phyloP scores from a whole-genome alignment of 139 green algal species.

The Chlorella vulgaris region DNA sequence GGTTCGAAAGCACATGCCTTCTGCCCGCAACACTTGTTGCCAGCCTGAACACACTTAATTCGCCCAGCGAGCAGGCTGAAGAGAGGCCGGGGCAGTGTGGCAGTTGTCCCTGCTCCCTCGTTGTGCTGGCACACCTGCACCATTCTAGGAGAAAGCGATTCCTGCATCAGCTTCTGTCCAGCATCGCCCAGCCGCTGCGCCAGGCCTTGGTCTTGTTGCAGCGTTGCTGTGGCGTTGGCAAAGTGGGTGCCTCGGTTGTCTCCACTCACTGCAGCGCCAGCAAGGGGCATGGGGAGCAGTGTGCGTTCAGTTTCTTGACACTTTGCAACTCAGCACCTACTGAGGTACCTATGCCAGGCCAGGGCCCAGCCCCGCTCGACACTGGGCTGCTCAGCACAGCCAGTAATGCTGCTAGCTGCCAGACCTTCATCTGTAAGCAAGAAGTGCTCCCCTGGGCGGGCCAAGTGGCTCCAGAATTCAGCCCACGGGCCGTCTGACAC shows the following conservation, averaged over 20 bases:
- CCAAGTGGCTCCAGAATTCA: conserved; percentile 28
- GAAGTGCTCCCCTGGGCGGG: not conserved
- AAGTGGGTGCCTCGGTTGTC: not conserved
- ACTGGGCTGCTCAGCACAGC: too few relatives aligned
- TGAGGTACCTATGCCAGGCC: not conserved
- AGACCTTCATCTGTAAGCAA: not conserved
- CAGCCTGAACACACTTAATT: not conserved
- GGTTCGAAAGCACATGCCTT: too few relatives aligned
- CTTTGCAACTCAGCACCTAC: too few relatives aligned
- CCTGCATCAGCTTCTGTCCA: not conserved
- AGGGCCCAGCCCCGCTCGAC: not conserved
- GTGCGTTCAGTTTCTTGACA: too few relatives aligned
- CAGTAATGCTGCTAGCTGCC: not conserved
- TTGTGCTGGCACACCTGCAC: not conserved
- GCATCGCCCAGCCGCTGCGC: not conserved
- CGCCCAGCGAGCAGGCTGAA: not conserved
- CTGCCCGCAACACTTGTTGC: not conserved
- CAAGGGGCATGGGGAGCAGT: not conserved
- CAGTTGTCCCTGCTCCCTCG: too few relatives aligned
- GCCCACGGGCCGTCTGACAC: not conserved
- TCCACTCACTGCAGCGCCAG: not conserved
- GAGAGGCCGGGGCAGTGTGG: too few relatives aligned
- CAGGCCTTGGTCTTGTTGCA: not conserved
- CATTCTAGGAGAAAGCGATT: not conserved
- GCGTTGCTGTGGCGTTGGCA: not conserved